phyloP scores from a whole-genome alignment of 768 basidiomycete genomes.

The Dendrothele bispora region DNA sequence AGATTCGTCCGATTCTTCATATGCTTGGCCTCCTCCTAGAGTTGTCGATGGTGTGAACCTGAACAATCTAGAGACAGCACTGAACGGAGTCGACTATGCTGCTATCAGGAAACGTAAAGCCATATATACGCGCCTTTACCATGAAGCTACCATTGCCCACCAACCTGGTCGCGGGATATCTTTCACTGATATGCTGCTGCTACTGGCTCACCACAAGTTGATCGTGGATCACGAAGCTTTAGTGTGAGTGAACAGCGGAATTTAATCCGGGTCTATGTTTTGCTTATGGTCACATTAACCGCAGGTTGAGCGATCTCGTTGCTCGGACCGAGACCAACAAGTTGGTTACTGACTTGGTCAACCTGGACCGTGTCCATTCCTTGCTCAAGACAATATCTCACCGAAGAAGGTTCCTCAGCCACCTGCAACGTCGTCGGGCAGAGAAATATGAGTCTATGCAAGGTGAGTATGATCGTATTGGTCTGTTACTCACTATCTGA shows the following conservation, averaged over 20 bases:
- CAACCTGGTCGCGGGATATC: slow-evolving; percentile 79
- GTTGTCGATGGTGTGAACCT: slow-evolving; percentile 61
- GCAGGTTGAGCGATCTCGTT: slow-evolving; percentile 80
- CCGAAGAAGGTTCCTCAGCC: slow-evolving; percentile 64
- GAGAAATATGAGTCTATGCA: slow-evolving; percentile 34
- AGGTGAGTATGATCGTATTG: slow-evolving; percentile 29
- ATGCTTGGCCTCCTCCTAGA: slow-evolving; percentile 24
- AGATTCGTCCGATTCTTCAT: slow-evolving; percentile 33
- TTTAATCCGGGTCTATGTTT: not conserved
- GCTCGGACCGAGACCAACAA: slow-evolving; percentile 73
- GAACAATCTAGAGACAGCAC: slow-evolving; percentile 52
- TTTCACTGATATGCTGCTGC: slow-evolving; percentile 84
- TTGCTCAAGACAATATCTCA: slow-evolving; percentile 74
- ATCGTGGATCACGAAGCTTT: slow-evolving; percentile 89
- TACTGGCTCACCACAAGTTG: slow-evolving; percentile 89
- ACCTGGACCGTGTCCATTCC: slow-evolving; percentile 82
- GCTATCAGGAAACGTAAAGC: slow-evolving; percentile 65
- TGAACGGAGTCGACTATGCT: slow-evolving; percentile 65
- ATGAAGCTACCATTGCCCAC: slow-evolving; percentile 80
- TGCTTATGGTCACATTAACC: not conserved
- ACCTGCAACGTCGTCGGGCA: slow-evolving; percentile 40
- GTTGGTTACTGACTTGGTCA: slow-evolving; percentile 80
- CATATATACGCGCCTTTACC: slow-evolving; percentile 75
- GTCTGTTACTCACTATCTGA: not conserved
- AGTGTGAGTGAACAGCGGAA: slow-evolving; percentile 78